Base-by-base conservation (phyloP, 2,329 filamentous ascomycete genomes). In the Penicillium glabrum region DNA sequence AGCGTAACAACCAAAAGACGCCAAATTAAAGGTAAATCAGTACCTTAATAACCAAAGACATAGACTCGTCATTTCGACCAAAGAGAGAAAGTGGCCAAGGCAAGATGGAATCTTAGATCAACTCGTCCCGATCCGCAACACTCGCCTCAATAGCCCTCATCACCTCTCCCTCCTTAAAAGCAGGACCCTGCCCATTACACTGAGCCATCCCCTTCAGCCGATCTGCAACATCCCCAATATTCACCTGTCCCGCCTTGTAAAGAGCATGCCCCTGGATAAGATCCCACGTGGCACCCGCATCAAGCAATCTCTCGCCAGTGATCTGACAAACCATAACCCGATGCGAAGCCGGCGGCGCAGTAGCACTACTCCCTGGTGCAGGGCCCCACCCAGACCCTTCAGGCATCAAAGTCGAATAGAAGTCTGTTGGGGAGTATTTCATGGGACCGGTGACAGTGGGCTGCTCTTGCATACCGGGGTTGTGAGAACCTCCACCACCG, bases 181-280 rank as follows among this genome's bases (percentile, higher is more conserved):
- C 92, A 2, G 93, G 93, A 0, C 93, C 89, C 69, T 91, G 88
- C 2, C 92, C 93, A 74, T 97, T 90, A 71, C 92, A 96, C 67
- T 87, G 86, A 19, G 91, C 90, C 67, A 84, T 78, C 19, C 82
- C 80, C 77, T 91, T 93, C 52, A 98, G 78, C 13, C 86, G 81
- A 68, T 95, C 89, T 71, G 89, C 92, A 31, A 97, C 89, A 70
- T 89, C 84, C 37, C 83, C 88, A 13, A 97, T 86, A 72, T 98
- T 90, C 26, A 97, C 87, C 21, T 90, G 79, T 0, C 92, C 91
- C 46, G 84, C 83, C 71, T 87, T 85, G 72, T 89, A 96, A 9
- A 92, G 76, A 7, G 90, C 86, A 73, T 96, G 91, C 52, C 80
- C 82, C 68, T 96, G 89, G 58, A 98, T 95, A 53, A 92, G 80